Conservation (phyloP, 352 stramenopile genomes). For the Phytophthora colocasiae region DNA sequence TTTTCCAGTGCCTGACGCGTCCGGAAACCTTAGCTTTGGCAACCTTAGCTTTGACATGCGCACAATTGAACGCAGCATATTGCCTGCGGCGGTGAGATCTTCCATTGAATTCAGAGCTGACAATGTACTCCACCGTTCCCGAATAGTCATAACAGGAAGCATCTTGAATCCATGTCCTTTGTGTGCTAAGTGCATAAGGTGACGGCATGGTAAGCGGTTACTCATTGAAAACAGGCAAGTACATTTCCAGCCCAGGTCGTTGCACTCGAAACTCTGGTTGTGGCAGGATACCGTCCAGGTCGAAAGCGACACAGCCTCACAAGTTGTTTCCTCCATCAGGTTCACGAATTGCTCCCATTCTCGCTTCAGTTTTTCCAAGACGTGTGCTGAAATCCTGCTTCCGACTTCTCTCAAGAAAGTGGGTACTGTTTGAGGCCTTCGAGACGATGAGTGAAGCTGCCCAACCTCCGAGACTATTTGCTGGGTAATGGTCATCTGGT, state of each 20-base stretch:
- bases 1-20: background rate
- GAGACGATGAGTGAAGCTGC: no score
- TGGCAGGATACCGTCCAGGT: background rate
- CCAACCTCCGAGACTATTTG: no score
- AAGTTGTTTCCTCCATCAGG: slow-evolving; percentile 25
- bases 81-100: background rate
- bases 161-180: background rate
- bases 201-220: slow-evolving; percentile 13
- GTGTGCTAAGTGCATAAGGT: slow-evolving; percentile 11
- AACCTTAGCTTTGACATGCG: background rate
- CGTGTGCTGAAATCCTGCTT: background rate
- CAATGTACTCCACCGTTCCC: background rate
- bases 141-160: background rate
- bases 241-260: slow-evolving; percentile 4
- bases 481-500: no score
- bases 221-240: background rate
- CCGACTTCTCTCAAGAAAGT: background rate
- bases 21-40: background rate
- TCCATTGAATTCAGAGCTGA: background rate
- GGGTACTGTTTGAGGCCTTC: no score
- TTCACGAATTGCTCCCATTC: slow-evolving; percentile 33
- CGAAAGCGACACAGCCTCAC: slow-evolving; percentile 24
- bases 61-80: background rate
- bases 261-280: background rate
- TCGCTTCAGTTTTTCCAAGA: slow-evolving; percentile 16